Evolutionary conservation across 2,329 filamentous ascomycete species (phyloP), one percentile per base, ranked within the genome.

Genomic region (Aspergillus bombycis): DNA sequence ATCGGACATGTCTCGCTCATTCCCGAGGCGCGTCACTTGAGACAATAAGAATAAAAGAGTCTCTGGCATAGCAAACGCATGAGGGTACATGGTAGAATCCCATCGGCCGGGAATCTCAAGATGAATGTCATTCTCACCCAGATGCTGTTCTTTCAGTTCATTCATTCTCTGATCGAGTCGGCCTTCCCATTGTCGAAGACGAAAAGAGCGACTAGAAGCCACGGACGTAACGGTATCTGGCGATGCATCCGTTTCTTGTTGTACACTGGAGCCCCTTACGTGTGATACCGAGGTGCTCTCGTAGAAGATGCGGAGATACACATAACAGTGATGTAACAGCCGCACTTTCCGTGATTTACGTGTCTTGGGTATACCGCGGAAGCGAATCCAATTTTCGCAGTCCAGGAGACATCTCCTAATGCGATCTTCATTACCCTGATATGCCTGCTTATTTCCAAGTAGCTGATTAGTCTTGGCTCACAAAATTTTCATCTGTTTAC

Each of bases 291-390:
- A 57, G 14, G 58, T 62, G 43, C 80, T 83, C 66, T 84, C 81
- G n/a, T 80, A 73, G 21, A 83, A 78, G 0, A 84, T 76, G 0
- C 82, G 77, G 7, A 81, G 71, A 57, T 80, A 82, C 0, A 78
- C 79, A 62, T 84, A 84, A 70, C 81, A 81, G 62, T 83, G 81
- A 62, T 84, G 82, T 0, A 84, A 68, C 0, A 83, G 66, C 2
- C 81, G 77, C 0, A 77, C 70, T 23, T 81, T 79, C 19, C 79
- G 76, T 1, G 81, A 80, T 45, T 81, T 82, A 9, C 68, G 70
- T 4, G 74, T 75, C 7, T 73, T 71, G 14, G 60, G 54, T 1
- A 83, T 63, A 0, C 82, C 80, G 28, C 72, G 72, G 6, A 79
- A 56, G 1, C 78, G 77, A 6, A 83, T 81, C 14, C 82, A 75